Evolutionary conservation across 768 basidiomycete species (phyloP), one percentile per base, ranked within the genome.

Genomic region (Rhodosporidiobolus sp.): DNA sequence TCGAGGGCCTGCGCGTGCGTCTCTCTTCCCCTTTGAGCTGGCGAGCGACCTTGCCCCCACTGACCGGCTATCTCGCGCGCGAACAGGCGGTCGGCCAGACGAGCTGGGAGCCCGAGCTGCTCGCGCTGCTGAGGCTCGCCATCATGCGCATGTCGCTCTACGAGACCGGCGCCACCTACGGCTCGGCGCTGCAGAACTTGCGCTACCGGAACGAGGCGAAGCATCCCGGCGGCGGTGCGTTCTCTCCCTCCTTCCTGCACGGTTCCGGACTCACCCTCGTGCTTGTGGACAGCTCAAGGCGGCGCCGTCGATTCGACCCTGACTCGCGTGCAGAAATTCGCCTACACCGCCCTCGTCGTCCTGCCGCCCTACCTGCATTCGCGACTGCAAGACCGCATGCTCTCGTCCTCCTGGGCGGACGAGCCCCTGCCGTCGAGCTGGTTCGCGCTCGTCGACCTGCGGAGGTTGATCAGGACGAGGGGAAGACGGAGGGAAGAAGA

Each of bases 121-220:
- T 70, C 48, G 75, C 76, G 4, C 26, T 75, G 24, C n/a, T 92
- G 58, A 87, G 88, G 78, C 80, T 91, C 4, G 83, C 85, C 20
- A 83, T 94, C 22, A 92, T 93, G 82, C 90, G 89, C 78, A 83
- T 91, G 75, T 92, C 91, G 1, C 82, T 93, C 10, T 94, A 91
- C 91, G 85, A 89, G 74, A 84, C 83, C 2, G 89, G 90, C 19
- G 86, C 90, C 35, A 91, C 87, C 63, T 94, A 94, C 78, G 92
- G 92, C 60, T 89, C 90, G 22, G 88, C 87, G 77, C 83, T 92
- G 6, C 93, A 92, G 80, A 91, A 89, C 66, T 83, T 93, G 63
- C 85, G 85, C 66, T 94, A 91, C 79, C 61, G 76, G 11, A 65
- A 77, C 61, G 70, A 73, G 53, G 30, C 22, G 24, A 50, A 30